phyloP scores from a whole-genome alignment of 2,329 filamentous ascomycete species.

The Pseudocercospora fuligena region DNA sequence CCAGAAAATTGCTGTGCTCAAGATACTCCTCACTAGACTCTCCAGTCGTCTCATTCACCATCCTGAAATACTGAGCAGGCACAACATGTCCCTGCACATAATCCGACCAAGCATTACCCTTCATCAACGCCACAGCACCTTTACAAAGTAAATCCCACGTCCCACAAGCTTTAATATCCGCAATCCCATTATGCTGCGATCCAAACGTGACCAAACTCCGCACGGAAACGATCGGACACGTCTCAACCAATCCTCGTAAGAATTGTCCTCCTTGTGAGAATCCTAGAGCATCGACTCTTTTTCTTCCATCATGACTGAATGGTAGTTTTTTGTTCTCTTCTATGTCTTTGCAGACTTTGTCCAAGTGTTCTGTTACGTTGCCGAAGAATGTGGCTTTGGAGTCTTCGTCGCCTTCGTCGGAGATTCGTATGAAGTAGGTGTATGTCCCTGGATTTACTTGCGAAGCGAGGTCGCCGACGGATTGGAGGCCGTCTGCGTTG shows the following conservation, averaged over 20 bases:
- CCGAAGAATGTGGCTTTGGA: constrained; percentile 87
- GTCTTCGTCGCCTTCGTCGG: constrained; percentile 69
- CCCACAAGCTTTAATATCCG: constrained; percentile 76
- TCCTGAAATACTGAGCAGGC: constrained; percentile 92
- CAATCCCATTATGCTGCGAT: constrained; percentile 90
- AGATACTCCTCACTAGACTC: constrained; percentile 68
- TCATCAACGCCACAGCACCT: constrained; percentile 76
- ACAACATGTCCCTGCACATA: constrained; percentile 82
- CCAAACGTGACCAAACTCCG: constrained; percentile 85
- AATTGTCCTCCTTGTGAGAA: constrained; percentile 98
- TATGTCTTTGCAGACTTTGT: constrained; percentile 76
- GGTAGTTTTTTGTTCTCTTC: constrained; percentile 52
- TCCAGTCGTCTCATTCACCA: constrained; percentile 64
- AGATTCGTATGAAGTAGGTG: constrained; percentile 78
- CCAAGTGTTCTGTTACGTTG: constrained; percentile 80
- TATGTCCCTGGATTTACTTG: constrained; percentile 79
- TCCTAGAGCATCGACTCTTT: constrained; percentile 78
- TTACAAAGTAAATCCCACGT: constrained; percentile 78
- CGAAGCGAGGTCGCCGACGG: constrained; percentile 73
- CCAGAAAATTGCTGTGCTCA: constrained; percentile 81
- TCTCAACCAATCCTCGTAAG: constrained; percentile 85
- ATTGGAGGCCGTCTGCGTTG: constrained; percentile 73
- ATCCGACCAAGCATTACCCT: constrained; percentile 76
- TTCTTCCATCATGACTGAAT: background rate
- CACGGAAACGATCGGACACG: constrained; percentile 84